Percentiles rank a stretch among this genome's conserved stretches.
These are phyloP conservation scores for Diaporthe citriasiana DNA, from an alignment of 2,329 filamentous ascomycete genomes.

Conservation along the genomic window DNA sequence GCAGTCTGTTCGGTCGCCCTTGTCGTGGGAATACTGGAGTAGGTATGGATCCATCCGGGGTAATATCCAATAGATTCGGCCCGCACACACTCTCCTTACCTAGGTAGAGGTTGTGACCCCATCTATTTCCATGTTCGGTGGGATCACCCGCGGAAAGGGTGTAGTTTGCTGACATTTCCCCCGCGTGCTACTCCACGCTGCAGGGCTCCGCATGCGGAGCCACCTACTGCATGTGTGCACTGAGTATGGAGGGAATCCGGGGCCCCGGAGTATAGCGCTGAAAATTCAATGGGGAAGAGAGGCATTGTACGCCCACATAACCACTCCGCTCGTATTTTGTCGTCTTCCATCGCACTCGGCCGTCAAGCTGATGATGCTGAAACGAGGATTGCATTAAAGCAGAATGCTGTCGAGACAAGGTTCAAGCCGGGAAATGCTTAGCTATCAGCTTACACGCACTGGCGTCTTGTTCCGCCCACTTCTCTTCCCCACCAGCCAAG, in stretches of 20 bases:
- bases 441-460: background rate
- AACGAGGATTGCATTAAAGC: background rate
- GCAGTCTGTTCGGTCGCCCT: slow-evolving; percentile 3
- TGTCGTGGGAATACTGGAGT: slow-evolving; percentile 4
- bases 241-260: slow-evolving; percentile 1
- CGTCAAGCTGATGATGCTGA: background rate
- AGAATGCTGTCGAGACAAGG: background rate
- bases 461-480: background rate
- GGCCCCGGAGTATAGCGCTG: slow-evolving; percentile 11
- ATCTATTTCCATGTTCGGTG: slow-evolving; percentile 14
- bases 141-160: background rate
- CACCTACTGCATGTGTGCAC: background rate
- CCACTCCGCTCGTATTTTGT: background rate
- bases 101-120: background rate
- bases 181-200: slow-evolving; percentile 20
- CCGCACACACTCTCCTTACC: background rate
- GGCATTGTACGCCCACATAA: no score
- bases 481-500: background rate
- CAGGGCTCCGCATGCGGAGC: slow-evolving; percentile 24
- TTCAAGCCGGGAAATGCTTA: slow-evolving; percentile 5
- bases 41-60: background rate
- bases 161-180: slow-evolving; percentile 24
- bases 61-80: slow-evolving; percentile 1
- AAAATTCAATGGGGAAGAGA: background rate
- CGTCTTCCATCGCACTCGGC: background rate